A percentile compares a stretch with the other conserved stretches of the same genome.
Evolutionary conservation across 352 stramenopile genomes (phyloP).

Genomic region (Globisporangium barbulae): DNA sequence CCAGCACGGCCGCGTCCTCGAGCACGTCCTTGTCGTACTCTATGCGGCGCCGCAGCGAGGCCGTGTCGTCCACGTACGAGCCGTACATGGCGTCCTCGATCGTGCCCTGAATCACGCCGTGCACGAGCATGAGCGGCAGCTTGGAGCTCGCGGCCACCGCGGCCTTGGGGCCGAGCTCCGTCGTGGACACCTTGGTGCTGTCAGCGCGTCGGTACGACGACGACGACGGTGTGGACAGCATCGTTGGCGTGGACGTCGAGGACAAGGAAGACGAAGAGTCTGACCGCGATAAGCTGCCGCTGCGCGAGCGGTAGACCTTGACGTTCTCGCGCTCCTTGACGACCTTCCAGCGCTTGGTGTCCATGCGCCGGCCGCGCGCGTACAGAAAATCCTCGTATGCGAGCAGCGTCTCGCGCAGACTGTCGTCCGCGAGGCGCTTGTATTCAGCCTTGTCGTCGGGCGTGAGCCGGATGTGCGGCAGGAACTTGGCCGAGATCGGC

Average conservation of each 20-base stretch:
- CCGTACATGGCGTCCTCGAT: slow-evolving; percentile 59
- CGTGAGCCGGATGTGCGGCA: slow-evolving; percentile 26
- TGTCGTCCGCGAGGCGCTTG: slow-evolving; percentile 22
- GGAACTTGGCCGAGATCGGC: slow-evolving; percentile 5
- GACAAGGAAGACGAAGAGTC: neutral
- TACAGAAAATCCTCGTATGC: slow-evolving; percentile 40
- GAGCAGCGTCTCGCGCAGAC: slow-evolving; percentile 27
- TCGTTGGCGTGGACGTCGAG: neutral
- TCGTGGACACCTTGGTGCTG: neutral
- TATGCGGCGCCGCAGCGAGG: slow-evolving; percentile 27
- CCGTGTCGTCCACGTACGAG: slow-evolving; percentile 34
- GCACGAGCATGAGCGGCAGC: slow-evolving; percentile 31
- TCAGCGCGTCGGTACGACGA: slow-evolving; percentile 15
- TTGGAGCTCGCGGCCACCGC: slow-evolving; percentile 39
- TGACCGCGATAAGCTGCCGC: neutral
- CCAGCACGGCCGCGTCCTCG: slow-evolving; percentile 47
- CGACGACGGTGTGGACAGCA: neutral
- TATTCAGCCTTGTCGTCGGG: slow-evolving; percentile 30
- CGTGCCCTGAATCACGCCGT: slow-evolving; percentile 31
- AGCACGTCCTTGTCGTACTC: slow-evolving; percentile 45
- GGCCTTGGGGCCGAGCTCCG: slow-evolving; percentile 40
- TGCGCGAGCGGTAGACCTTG: slow-evolving; percentile 29
- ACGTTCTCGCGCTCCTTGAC: slow-evolving; percentile 34
- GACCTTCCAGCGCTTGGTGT: slow-evolving; percentile 37
- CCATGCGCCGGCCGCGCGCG: slow-evolving; percentile 21